Base-by-base conservation (phyloP, 169 alveolate genomes). In the Plasmodium cynomolgi region DNA sequence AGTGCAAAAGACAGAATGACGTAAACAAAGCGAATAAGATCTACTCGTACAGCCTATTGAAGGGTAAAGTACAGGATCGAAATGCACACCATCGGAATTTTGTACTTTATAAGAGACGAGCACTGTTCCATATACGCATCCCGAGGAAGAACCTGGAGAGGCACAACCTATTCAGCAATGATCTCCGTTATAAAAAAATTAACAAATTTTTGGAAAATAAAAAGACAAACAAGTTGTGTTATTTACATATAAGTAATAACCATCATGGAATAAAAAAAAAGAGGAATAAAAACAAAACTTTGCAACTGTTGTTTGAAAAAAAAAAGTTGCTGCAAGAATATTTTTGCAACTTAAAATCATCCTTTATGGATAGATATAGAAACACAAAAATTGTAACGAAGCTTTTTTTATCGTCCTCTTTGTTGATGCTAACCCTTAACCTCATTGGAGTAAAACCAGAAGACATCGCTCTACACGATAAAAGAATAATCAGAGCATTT, bases 401-500 rank as follows among this genome's bases (percentile, higher is more conserved):
- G 72, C 33, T 54, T 50, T 86, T 86, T 86, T 54, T 86, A 77
- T 74, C 86, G 17, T 75, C 93, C 17, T 75, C 93, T 54, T 86
- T 86, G 31, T 20, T 86, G 9, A 56, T 86, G 50, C 26, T 77
- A 33, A n/a, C 75, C 79, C 85, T 86, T 75, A 86, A 86, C 72
- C 26, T 86, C 47, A 17, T 74, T 9, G 93, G 93, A 20, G 9
- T 86, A 86, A 86, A 79, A 86, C 93, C 93, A 15, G 93, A 86
- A 86, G 93, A 86, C 44, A 86, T 86, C 39, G 93, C 93, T 54
- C 41, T 86, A 77, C 93, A 86, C 72, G 81, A 50, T 86, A 86
- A 86, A 79, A 86, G 93, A 86, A 44, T 86, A 33, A 39, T 86
- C 62, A 75, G 93, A 54, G 84, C 93, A 34, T 86, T 86, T 86